Evolutionary conservation across 176 grass and related monocot genomes (phyloP), one percentile per base, ranked within the genome.

Genomic region (Triticum timopheevii): DNA sequence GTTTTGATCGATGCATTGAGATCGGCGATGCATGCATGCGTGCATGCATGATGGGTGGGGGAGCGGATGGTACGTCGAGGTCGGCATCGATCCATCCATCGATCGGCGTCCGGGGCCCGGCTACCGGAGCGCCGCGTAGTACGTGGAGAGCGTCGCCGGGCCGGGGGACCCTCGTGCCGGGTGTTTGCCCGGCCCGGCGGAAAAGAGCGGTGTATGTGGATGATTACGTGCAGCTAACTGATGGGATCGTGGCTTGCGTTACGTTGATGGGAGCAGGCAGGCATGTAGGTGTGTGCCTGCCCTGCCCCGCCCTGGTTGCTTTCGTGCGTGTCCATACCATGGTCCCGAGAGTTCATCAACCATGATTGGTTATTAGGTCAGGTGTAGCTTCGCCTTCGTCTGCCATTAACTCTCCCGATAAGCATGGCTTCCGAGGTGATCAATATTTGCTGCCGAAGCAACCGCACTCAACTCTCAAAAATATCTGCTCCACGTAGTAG

Each of bases 21-120:
- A 76, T 76, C 73, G 73, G 73, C 42, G 82, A 74, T 66, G 71
- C 42, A 80, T 8, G 54, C 17, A 58, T 19, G 50, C 44, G 15
- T 65, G 34, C 44, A 10, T 9, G 61, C 36, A 64, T 75, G 82
- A 63, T 73, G 73, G 44, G 11, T 24, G 49, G 27, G 25, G 38
- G 9, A 36, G 81, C 7, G 30, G 66, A 22, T n/a, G 82, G 59
- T 16, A 70, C 80, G 87, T 84, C 87, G 58, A 70, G 73, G 87
- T 84, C 87, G 58, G 30, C 39, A 17, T 54, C 50, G 44, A 47
- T 4, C 40, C 10, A 12, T 71, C 68, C 31, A 69, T 36, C 33
- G 54, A 36, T 84, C 86, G 56, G 8, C 50, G 11, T 5, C 56
- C 73, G 73, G 44, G 19, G 54, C 20, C 80, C 19, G 65, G 16